Evolutionary conservation across 2,329 filamentous ascomycete species (phyloP), one percentile per base, ranked within the genome.

Genomic region (Ophiocordyceps camponoti-saundersi): DNA sequence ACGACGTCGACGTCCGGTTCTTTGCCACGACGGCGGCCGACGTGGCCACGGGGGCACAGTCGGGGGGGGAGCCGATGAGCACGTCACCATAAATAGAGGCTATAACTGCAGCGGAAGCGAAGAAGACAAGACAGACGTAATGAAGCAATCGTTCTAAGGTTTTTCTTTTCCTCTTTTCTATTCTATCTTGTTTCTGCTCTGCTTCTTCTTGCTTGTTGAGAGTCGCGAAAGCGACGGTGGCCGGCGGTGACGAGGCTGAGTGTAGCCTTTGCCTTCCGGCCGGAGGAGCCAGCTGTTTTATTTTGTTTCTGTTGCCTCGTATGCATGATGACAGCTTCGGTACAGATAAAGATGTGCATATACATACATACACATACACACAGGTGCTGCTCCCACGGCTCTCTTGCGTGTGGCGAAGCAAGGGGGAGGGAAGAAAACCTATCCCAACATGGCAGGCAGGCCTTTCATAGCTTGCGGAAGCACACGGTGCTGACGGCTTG

Each of bases 1-100:
- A 93, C 54, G 92, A 98, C 68, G 90, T 96, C 56, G 92, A 98
- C 68, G 92, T 98, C 59, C 80, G 92, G 64, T 98, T 90, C 72
- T 98, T 95, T 68, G 92, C 92, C 53, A 94, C 88, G 51, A 93
- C 86, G 53, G 90, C 92, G 44, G 82, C 83, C 50, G 79, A 76
- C 63, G 68, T 66, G 46, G 72, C 74, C 48, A 66, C 67, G 44
- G 71, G 69, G 42, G 55, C 60, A 47, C 59, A 61, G 53, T 58
- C 62, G 47, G 66, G 68, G 48, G 73, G 73, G 49, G 75, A 79
- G 56, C 75, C 75, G 34, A 79, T 79, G 75, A 78, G 77, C 66
- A 79, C 75, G 56, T 77, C 74, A 62, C 75, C 75, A 69, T 79
- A 78, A 71, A 73, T 64, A 42, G 47, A 53, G 59, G n/a, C 59